Conservation (phyloP, 2,329 filamentous ascomycete genomes). For the Metarhizium rileyi region DNA sequence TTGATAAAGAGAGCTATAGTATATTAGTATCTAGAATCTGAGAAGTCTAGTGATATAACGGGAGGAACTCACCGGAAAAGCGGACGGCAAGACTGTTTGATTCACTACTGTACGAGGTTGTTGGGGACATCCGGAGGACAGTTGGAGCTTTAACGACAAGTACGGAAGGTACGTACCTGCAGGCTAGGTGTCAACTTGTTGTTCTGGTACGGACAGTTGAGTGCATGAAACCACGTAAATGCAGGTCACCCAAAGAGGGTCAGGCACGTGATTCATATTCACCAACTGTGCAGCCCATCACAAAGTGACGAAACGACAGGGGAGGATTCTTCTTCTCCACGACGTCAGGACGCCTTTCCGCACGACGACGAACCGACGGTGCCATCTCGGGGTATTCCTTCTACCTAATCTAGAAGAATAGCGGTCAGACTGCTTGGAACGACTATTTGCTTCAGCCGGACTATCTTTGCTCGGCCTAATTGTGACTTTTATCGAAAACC, state of each 20-base stretch:
- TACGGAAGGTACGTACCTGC: not conserved
- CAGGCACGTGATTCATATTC: slow-evolving; percentile 19
- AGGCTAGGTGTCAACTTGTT: slow-evolving; percentile 1
- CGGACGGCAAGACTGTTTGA: not conserved
- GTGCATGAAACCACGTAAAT: not conserved
- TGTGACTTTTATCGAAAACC: not conserved
- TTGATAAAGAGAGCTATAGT: not conserved
- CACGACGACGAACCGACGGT: not conserved
- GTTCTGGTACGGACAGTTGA: no score
- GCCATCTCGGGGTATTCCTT: not conserved
- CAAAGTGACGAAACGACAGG: slow-evolving; percentile 9
- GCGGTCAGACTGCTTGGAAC: not conserved
- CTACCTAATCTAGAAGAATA: not conserved
- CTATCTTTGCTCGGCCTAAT: not conserved
- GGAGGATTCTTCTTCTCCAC: slow-evolving; percentile 7
- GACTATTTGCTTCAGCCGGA: not conserved
- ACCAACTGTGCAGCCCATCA: slow-evolving; percentile 13
- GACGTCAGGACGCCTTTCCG: slow-evolving; percentile 6
- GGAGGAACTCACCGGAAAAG: not conserved
- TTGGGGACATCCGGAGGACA: slow-evolving; percentile 11
- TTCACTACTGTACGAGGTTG: not conserved
- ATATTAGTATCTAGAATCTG: not conserved
- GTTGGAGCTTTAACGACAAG: slow-evolving; percentile 9
- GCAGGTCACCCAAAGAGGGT: slow-evolving; percentile 4
- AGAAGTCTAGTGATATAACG: not conserved